Evolutionary conservation across 2,329 filamentous ascomycete species (phyloP).

Genomic region (Neonectria neomacrospora): DNA sequence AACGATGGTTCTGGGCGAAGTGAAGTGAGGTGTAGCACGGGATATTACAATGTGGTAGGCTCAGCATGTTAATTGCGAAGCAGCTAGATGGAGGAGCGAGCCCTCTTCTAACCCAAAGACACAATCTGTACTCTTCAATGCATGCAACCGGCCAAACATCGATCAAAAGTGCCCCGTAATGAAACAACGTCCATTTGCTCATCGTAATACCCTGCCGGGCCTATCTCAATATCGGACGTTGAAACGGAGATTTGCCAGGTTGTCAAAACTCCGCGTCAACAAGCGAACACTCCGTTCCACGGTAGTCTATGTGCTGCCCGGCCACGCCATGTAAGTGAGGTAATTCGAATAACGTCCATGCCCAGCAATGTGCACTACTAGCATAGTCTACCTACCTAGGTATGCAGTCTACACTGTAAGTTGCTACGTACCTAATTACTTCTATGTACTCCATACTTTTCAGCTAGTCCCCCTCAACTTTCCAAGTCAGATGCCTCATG

Average conservation of each 20-base stretch:
- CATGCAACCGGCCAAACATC: background rate
- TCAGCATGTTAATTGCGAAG: background rate
- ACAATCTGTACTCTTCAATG: background rate
- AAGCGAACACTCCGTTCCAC: background rate
- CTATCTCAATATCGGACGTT: slow-evolving; percentile 4
- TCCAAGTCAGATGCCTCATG: slow-evolving; percentile 1
- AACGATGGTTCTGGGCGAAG: background rate
- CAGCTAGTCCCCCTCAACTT: slow-evolving; percentile 18
- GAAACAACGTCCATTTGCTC: background rate
- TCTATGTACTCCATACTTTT: background rate
- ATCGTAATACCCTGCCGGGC: background rate
- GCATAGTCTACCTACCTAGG: too few species aligned
- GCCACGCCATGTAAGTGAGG: too few species aligned
- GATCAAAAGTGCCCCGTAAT: background rate
- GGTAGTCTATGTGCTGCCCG: background rate
- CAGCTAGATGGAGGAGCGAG: background rate
- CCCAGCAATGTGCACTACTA: too few species aligned
- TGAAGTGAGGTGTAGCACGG: slow-evolving; percentile 1
- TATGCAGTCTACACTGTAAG: too few species aligned
- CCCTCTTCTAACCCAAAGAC: background rate
- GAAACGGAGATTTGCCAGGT: slow-evolving; percentile 3
- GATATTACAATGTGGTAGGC: background rate
- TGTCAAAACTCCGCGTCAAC: slow-evolving; percentile 1
- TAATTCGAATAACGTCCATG: background rate
- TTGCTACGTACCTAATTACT: background rate